Evolutionary conservation across 2,329 filamentous ascomycete genomes (phyloP).

Genomic region (Phialophora macrospora): DNA sequence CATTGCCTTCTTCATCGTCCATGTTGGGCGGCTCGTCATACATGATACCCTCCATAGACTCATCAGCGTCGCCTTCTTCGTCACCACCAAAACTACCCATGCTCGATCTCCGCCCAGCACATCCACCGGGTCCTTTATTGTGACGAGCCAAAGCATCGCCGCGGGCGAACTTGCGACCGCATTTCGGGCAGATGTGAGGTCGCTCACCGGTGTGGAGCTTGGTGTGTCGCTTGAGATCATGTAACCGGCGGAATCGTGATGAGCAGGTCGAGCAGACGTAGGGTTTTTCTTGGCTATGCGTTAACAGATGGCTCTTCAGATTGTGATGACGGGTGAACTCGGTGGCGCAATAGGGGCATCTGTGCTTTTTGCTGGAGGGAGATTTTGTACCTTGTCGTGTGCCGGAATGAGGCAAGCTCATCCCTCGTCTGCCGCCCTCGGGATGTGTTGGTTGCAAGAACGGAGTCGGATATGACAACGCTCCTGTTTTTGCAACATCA

Average conservation of each 20-base stretch:
- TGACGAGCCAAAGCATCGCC: conserved; percentile 94
- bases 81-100: conserved; percentile 82
- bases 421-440: conserved; percentile 58
- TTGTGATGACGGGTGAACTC: conserved; percentile 98
- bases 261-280: conserved; percentile 93
- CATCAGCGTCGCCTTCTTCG: conserved; percentile 62
- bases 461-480: conserved; percentile 69
- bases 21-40: conserved; percentile 59
- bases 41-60: conserved; percentile 67
- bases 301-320: conserved; percentile 93
- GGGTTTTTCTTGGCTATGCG: conserved; percentile 97
- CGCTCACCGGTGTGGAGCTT: conserved; percentile 97
- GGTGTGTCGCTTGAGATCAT: conserved; percentile 93
- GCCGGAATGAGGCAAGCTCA: conserved; percentile 63
- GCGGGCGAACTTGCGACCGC: conserved; percentile 90
- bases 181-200: conserved; percentile 92
- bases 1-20: conserved; percentile 53
- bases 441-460: conserved; percentile 53
- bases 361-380: conserved; percentile 84
- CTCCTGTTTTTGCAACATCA: conserved; percentile 54
- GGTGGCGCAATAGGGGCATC: conserved; percentile 93
- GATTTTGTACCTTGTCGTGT: conserved; percentile 67
- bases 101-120: conserved; percentile 86
- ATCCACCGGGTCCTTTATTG: conserved; percentile 93
- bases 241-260: conserved; percentile 86